These are phyloP conservation scores for Fusarium ramigenum DNA, from an alignment of 2,329 filamentous ascomycete genomes.

Conservation along the genomic window DNA sequence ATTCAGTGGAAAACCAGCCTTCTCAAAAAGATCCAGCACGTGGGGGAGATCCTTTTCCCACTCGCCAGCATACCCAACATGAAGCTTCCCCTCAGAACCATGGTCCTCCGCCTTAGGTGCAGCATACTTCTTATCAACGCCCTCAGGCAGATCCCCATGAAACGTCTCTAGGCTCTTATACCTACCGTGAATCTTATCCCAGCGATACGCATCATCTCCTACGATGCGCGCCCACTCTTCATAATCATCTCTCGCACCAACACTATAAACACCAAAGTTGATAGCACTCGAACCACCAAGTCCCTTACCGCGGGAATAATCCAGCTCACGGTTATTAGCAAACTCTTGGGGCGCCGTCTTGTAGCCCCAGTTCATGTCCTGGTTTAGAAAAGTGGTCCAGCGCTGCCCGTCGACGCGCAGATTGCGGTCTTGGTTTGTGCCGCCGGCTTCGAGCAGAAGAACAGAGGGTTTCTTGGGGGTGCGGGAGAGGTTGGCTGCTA, in stretches of 20 bases:
- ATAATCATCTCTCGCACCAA: constrained; percentile 68
- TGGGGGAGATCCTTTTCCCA: constrained; percentile 60
- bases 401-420: constrained; percentile 64
- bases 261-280: constrained; percentile 64
- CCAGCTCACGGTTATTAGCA: constrained; percentile 54
- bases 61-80: constrained; percentile 57
- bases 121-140: constrained; percentile 56
- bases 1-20: constrained; percentile 60
- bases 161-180: constrained; percentile 65
- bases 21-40: constrained; percentile 57
- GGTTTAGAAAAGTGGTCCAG: constrained; percentile 60
- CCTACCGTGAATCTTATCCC: constrained; percentile 60
- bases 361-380: constrained; percentile 63
- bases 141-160: constrained; percentile 51
- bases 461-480: constrained; percentile 59
- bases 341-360: constrained; percentile 58
- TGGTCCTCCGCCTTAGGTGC: constrained; percentile 57
- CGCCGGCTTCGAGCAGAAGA: constrained; percentile 70
- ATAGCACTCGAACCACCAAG: constrained; percentile 63
- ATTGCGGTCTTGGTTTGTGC: constrained; percentile 55
- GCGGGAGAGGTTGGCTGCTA: constrained; percentile 63
- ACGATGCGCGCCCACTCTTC: constrained; percentile 67
- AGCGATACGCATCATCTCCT: constrained; percentile 64
- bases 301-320: constrained; percentile 60
- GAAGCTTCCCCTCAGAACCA: constrained; percentile 58